A percentile compares a stretch with the other conserved stretches of the same genome.
Evolutionary conservation across 345 rosid genomes (phyloP).

Genomic region (Gossypium mustelinum): DNA sequence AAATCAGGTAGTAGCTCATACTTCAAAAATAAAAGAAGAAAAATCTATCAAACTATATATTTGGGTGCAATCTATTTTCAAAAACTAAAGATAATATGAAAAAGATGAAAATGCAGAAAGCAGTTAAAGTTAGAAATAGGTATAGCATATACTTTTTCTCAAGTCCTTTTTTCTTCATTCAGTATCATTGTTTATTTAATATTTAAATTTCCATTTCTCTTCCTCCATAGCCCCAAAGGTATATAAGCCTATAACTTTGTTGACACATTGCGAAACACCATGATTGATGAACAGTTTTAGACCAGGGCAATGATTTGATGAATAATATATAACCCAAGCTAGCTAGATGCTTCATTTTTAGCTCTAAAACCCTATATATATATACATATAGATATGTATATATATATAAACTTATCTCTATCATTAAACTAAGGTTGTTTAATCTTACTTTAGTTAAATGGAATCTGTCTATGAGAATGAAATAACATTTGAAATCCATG

Average conservation of each 20-base stretch:
- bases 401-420: neutral
- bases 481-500: neutral
- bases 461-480: neutral
- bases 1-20: too few species aligned
- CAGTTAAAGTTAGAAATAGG: neutral
- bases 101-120: neutral
- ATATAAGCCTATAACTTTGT: neutral
- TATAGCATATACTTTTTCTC: neutral
- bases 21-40: too few species aligned
- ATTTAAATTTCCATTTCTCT: constrained; percentile 4
- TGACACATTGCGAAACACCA: constrained; percentile 6
- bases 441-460: neutral
- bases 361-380: neutral
- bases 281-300: neutral
- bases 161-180: neutral
- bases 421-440: neutral
- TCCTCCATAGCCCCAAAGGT: constrained; percentile 10
- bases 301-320: constrained; percentile 2
- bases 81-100: neutral
- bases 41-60: neutral
- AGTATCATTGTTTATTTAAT: neutral
- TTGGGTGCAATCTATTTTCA: neutral
- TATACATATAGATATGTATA: neutral
- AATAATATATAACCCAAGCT: constrained; percentile 11
- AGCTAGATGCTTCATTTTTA: neutral